These are phyloP conservation scores for Arthrobotrys megalospora DNA, from an alignment of 2,329 filamentous ascomycete species.

Conservation along the genomic window DNA sequence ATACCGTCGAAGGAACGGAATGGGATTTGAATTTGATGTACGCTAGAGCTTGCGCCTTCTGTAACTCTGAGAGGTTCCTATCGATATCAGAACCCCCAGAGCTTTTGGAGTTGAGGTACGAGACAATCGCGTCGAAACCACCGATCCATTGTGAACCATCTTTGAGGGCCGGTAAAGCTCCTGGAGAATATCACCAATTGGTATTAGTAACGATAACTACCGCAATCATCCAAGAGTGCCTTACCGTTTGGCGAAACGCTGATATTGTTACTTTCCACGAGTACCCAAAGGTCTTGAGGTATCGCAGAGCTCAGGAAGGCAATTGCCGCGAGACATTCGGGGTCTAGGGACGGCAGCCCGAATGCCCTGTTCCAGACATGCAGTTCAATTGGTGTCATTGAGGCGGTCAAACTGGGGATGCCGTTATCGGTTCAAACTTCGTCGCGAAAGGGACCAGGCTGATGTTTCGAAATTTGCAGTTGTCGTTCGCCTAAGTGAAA, in stretches of 20 bases:
- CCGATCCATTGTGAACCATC: conserved; percentile 72
- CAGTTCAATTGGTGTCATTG: conserved; percentile 73
- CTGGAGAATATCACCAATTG: conserved; percentile 66
- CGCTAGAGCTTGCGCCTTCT: conserved; percentile 61
- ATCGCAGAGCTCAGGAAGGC: conserved; percentile 80
- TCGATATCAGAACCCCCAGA: conserved; percentile 57
- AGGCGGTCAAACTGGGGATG: conserved; percentile 20
- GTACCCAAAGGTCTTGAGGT: conserved; percentile 75
- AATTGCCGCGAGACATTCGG: conserved; percentile 88
- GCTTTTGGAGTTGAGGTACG: conserved; percentile 71
- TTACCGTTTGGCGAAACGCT: conserved; percentile 79
- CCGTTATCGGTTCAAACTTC: conserved; percentile 9
- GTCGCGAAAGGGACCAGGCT: conserved; percentile 8
- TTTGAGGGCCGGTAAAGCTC: conserved; percentile 73
- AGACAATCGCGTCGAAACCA: conserved; percentile 76
- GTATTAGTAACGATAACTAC: conserved; percentile 66
- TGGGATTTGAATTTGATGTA: background rate
- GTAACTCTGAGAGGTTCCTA: conserved; percentile 23
- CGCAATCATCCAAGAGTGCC: conserved; percentile 64
- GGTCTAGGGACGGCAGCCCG: conserved; percentile 88
- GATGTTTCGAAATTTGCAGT: conserved; percentile 38
- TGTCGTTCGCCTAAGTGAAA: conserved; percentile 28
- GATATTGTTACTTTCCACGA: conserved; percentile 81
- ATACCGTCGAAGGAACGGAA: background rate
- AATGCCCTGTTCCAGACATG: conserved; percentile 94